These are phyloP conservation scores for Wickerhamiella alocasiicola DNA, from an alignment of 805 yeast species.

Conservation along the genomic window DNA sequence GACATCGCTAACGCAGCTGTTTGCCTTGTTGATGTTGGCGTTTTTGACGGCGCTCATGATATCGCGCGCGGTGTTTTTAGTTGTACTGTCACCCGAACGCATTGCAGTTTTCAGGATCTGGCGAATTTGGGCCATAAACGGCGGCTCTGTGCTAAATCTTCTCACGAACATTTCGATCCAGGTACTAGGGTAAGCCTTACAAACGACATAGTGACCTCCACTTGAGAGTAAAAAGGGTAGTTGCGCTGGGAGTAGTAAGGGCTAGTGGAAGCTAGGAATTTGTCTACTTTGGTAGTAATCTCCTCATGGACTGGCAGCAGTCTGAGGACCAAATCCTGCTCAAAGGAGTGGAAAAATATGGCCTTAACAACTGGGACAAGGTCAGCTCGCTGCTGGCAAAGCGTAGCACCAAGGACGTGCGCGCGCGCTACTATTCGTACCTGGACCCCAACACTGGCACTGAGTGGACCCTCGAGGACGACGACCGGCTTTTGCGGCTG, in stretches of 20 bases:
- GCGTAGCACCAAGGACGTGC: background rate
- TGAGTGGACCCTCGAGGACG: background rate
- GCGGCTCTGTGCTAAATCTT: constrained; percentile 22
- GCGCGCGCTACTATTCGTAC: background rate
- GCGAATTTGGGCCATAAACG: constrained; percentile 29
- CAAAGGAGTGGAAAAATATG: constrained; percentile 1
- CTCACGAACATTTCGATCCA: background rate
- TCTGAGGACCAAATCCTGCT: constrained; percentile 1
- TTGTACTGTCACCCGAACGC: constrained; percentile 33
- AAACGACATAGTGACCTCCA: too few relatives aligned
- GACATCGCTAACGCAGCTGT: constrained; percentile 21
- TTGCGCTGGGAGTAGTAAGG: too few relatives aligned
- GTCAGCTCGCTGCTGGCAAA: background rate
- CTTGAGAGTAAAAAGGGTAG: too few relatives aligned
- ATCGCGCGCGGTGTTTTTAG: constrained; percentile 25
- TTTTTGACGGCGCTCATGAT: constrained; percentile 28
- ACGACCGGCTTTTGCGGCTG: background rate
- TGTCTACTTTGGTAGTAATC: too few relatives aligned
- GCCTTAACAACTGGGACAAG: background rate
- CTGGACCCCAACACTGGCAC: background rate
- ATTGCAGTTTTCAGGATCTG: constrained; percentile 37
- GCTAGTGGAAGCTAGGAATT: too few relatives aligned
- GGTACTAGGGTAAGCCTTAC: too few relatives aligned
- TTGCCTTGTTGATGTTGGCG: constrained; percentile 26
- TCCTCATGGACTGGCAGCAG: constrained; percentile 1